Conservation (phyloP, 129 eudicot genomes). For the Helichrysum umbraculigerum region DNA sequence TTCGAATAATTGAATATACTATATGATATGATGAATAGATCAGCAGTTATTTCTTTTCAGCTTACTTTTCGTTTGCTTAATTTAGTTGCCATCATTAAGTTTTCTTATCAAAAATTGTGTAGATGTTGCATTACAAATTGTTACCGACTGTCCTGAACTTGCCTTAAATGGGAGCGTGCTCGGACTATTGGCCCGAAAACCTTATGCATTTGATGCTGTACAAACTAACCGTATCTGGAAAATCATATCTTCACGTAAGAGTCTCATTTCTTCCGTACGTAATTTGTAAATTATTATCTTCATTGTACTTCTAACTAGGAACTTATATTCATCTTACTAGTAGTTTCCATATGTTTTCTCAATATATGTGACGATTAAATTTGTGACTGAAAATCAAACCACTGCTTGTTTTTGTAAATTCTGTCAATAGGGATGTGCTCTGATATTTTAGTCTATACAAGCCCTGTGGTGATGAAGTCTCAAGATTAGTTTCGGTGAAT, state of each 20-base stretch:
- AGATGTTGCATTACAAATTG: conserved; percentile 13
- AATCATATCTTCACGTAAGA: conserved; percentile 3
- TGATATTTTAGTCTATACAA: no score
- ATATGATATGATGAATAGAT: background rate
- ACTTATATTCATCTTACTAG: background rate
- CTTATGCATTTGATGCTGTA: conserved; percentile 11
- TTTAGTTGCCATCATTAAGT: no score
- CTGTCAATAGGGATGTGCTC: no score
- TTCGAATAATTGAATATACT: no score
- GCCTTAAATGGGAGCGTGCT: conserved; percentile 5
- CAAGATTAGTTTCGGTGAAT: no score
- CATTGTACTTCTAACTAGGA: background rate
- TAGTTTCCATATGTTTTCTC: background rate
- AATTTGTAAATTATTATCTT: background rate
- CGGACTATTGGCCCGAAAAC: conserved; percentile 5
- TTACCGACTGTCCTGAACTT: conserved; percentile 11
- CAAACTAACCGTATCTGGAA: background rate
- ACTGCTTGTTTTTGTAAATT: no score
- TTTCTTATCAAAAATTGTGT: background rate
- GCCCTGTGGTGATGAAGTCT: no score
- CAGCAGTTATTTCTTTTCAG: background rate
- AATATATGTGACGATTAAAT: no score
- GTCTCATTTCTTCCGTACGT: background rate
- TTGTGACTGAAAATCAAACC: no score
- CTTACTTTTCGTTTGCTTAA: background rate